Evolutionary conservation across 2,329 filamentous ascomycete genomes (phyloP), one percentile per base, ranked within the genome.

Genomic region (Colletotrichum sojae): DNA sequence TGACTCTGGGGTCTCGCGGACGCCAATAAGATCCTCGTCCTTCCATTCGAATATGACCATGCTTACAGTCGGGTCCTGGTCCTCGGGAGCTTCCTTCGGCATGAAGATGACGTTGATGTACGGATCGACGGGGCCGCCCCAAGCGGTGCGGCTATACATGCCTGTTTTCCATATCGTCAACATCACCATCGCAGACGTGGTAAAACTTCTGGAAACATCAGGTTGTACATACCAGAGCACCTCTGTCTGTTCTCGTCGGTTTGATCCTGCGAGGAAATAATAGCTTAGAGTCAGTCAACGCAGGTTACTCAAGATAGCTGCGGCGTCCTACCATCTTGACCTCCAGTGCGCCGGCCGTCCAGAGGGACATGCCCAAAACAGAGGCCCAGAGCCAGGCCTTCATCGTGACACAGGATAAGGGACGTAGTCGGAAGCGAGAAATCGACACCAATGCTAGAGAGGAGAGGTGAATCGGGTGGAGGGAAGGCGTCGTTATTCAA

Each of bases 31-130:
- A 59, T 89, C 83, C 77, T 92, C 90, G 77, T 99, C 96, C 73
- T 88, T 90, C 94, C 95, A 99, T 82, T 99, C 95, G 79, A 97
- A 99, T 72, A 99, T 91, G 60, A 97, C 86, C 74, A 98, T 82
- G 79, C 94, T 97, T 72, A 94, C 91, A 51, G 94, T 85, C 5
- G 93, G 92, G 78, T 97, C 92, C 53, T 87, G 83, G 64, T 90
- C 85, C 39, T 88, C 86, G 67, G 87, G 83, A 75, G 88, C 79
- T 82, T 85, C 77, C 82, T 86, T 80, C 72, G 89, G 86, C 48
- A 92, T 82, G 76, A 97, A 97, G 77, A 94, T 94, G 79, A 94
- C 88, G 74, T 92, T 87, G 79, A 98, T 97, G 83, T 94, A 97
- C 20, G 95, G 95, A 74, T 98, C 94, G 69, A 94, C 88, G 43